A percentile compares a stretch with the other conserved stretches of the same genome.
phyloP scores from a whole-genome alignment of 768 basidiomycete genomes.

The Tulasnella calospora region DNA sequence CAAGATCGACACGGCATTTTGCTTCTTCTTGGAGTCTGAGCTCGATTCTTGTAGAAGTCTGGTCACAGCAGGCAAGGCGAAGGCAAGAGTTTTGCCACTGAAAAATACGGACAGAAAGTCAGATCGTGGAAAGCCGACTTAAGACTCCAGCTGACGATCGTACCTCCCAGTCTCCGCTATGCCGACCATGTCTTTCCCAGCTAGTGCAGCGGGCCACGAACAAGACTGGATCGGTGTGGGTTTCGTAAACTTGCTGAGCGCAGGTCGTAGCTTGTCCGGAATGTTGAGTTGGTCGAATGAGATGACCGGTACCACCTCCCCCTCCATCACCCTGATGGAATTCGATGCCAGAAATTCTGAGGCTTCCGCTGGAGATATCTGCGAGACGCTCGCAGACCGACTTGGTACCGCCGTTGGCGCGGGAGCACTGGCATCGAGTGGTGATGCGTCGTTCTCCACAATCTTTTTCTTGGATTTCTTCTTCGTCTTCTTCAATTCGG shows the following conservation, averaged over 20 bases:
- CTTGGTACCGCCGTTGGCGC: conserved; percentile 3
- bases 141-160: conserved; percentile 19
- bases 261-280: conserved; percentile 53
- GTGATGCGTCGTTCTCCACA: conserved; percentile 34
- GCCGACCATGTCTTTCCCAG: conserved; percentile 83
- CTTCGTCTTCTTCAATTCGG: conserved; percentile 34
- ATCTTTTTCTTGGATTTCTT: conserved; percentile 39
- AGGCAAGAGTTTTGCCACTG: conserved; percentile 94
- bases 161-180: conserved; percentile 94
- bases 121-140: neutral
- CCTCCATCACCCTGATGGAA: conserved; percentile 56
- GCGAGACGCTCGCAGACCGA: neutral
- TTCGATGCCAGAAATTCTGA: neutral
- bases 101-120: neutral
- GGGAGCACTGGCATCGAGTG: neutral
- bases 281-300: conserved; percentile 71
- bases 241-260: conserved; percentile 67
- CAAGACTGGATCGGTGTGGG: conserved; percentile 96
- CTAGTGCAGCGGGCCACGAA: conserved; percentile 84
- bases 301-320: conserved; percentile 55
- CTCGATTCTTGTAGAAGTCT: conserved; percentile 42
- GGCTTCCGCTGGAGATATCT: neutral
- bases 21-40: conserved; percentile 28
- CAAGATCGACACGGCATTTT: conserved; percentile 44
- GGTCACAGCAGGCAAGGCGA: conserved; percentile 84